phyloP scores from a whole-genome alignment of 2,329 filamentous ascomycete species.

The Zopfia rhizophila region DNA sequence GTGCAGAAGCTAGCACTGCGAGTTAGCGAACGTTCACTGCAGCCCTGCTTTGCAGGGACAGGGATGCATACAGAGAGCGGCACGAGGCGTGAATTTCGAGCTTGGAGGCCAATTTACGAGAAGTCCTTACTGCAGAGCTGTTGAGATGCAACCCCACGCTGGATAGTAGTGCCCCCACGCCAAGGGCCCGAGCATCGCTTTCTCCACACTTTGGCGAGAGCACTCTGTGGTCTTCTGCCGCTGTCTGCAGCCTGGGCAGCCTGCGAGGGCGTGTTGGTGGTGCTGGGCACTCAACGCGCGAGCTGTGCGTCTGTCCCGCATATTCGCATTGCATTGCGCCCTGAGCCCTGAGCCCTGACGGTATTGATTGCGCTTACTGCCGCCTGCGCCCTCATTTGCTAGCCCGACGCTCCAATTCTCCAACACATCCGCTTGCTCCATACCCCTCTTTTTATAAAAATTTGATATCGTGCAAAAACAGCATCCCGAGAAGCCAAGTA shows the following conservation, averaged over 20 bases:
- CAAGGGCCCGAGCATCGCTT: conserved; percentile 12
- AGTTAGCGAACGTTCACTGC: too few species aligned
- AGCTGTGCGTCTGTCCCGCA: conserved; percentile 1
- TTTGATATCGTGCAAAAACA: too few species aligned
- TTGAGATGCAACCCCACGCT: conserved; percentile 14
- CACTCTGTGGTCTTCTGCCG: conserved; percentile 4
- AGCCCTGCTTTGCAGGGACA: too few species aligned
- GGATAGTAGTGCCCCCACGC: conserved; percentile 19
- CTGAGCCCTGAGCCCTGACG: neutral
- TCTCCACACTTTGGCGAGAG: conserved; percentile 23
- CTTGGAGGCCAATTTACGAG: conserved; percentile 28
- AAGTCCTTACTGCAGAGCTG: conserved; percentile 14
- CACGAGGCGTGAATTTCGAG: too few species aligned
- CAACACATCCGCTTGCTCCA: neutral
- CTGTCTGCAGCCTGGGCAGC: conserved; percentile 1
- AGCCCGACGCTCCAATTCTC: too few species aligned
- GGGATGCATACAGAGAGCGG: too few species aligned
- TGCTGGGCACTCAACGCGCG: neutral
- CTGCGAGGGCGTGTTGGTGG: conserved; percentile 2
- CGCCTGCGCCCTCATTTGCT: conserved; percentile 6
- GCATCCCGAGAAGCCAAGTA: too few species aligned
- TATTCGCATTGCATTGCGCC: conserved; percentile 3
- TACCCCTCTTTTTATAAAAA: too few species aligned
- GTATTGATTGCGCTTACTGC: conserved; percentile 8
- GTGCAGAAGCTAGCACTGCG: too few species aligned